Evolutionary conservation across 176 grass and related monocot species (phyloP).

Genomic region (Rhynchospora tenuis): DNA sequence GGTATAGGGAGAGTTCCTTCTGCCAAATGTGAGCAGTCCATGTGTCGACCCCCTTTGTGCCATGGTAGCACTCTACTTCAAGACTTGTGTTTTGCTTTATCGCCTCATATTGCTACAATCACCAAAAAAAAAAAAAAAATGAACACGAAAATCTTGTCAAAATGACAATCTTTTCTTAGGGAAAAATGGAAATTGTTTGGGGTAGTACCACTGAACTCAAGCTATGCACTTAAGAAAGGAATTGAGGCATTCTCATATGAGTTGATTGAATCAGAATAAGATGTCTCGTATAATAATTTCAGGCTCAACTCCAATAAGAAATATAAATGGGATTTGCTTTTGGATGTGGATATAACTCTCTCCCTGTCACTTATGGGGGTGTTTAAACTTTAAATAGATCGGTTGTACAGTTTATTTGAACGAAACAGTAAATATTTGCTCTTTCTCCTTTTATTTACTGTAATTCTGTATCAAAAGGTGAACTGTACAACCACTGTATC

Average conservation of each 20-base stretch:
- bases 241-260: not conserved
- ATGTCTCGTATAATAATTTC: too few species aligned
- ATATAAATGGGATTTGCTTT: too few species aligned
- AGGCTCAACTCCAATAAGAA: too few species aligned
- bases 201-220: not conserved
- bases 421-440: too few species aligned
- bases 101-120: slow-evolving; percentile 60
- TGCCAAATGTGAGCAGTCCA: slow-evolving; percentile 72
- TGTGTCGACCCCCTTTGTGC: slow-evolving; percentile 59
- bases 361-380: too few species aligned
- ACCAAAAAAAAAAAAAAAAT: slow-evolving; percentile 16
- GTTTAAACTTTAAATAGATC: too few species aligned
- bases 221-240: not conserved
- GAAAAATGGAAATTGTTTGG: not conserved
- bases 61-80: slow-evolving; percentile 56
- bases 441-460: too few species aligned
- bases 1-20: slow-evolving; percentile 52
- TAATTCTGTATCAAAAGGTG: too few species aligned
- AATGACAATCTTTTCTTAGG: not conserved
- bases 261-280: too few species aligned
- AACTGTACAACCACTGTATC: not conserved
- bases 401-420: too few species aligned
- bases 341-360: too few species aligned
- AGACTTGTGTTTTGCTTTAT: slow-evolving; percentile 68
- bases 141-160: not conserved